A percentile compares a stretch with the other conserved stretches of the same genome.
These are phyloP conservation scores for Eutrema salsugineum DNA, from an alignment of 441 rosid genomes.

Conservation along the genomic window DNA sequence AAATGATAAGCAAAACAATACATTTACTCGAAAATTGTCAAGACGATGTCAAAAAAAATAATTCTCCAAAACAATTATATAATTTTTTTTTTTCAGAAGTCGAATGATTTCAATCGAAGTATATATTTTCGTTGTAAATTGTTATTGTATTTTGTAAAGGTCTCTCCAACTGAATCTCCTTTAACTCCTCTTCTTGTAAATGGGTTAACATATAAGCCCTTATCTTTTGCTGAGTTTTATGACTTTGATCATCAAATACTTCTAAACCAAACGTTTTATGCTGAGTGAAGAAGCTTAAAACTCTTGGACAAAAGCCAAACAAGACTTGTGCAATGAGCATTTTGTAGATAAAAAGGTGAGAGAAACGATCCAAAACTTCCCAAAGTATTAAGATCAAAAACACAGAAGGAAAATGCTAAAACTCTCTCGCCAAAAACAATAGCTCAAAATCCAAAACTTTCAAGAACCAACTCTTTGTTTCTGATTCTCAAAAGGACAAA, in stretches of 20 bases:
- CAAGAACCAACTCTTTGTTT: conserved; percentile 24
- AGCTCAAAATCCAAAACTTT: conserved; percentile 25
- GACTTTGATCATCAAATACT: neutral
- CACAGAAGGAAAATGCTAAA: neutral
- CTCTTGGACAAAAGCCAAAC: neutral
- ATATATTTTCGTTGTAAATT: too few relatives aligned
- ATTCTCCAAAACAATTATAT: too few relatives aligned
- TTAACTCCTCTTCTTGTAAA: too few relatives aligned
- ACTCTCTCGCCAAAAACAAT: conserved; percentile 11
- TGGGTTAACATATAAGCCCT: too few relatives aligned
- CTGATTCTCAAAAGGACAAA: neutral
- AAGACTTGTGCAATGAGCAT: neutral
- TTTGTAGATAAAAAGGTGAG: neutral
- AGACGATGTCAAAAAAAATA: too few relatives aligned
- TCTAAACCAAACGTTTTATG: neutral
- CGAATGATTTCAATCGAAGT: too few relatives aligned
- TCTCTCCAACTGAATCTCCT: too few relatives aligned
- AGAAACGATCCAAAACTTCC: conserved; percentile 21
- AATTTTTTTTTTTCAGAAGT: too few relatives aligned
- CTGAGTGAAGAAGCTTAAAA: neutral
- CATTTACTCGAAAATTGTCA: too few relatives aligned
- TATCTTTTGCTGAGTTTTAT: neutral
- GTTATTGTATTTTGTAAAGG: too few relatives aligned
- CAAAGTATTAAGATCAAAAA: conserved; percentile 19
- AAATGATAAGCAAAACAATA: too few relatives aligned